These are phyloP conservation scores for Cicer pinnatifidum DNA, from an alignment of 306 rosid species.

Conservation along the genomic window DNA sequence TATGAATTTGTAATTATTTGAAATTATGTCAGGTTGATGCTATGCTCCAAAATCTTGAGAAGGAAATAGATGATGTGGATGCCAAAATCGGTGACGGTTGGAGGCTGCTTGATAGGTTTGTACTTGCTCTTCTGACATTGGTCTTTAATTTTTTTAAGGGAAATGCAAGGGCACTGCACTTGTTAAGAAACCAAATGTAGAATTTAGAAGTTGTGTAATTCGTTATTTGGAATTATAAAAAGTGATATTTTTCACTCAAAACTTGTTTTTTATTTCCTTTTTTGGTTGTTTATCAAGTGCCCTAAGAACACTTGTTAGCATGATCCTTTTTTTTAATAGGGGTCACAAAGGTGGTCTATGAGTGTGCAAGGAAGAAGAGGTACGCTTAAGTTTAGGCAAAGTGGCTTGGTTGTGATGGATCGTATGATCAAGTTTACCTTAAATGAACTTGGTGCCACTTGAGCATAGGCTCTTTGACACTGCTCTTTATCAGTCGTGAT, in stretches of 20 bases:
- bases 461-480: conserved; percentile 17
- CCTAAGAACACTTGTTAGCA: too few species aligned
- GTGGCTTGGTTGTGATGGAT: conserved; percentile 5
- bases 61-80: conserved; percentile 96
- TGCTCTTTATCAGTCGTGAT: neutral
- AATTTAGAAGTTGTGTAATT: too few species aligned
- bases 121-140: conserved; percentile 36
- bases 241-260: too few species aligned
- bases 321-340: neutral
- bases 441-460: conserved; percentile 25
- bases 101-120: conserved; percentile 86
- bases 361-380: conserved; percentile 2
- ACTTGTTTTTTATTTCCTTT: too few species aligned
- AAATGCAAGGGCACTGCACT: too few species aligned
- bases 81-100: conserved; percentile 88
- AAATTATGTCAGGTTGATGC: conserved; percentile 75
- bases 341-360: conserved; percentile 8
- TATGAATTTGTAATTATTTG: conserved; percentile 33
- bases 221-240: too few species aligned
- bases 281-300: too few species aligned
- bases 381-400: conserved; percentile 16
- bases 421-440: conserved; percentile 28
- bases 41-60: conserved; percentile 93
- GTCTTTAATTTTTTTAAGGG: neutral
- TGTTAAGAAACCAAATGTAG: too few species aligned